Evolutionary conservation across 352 stramenopile species (phyloP), one percentile per base, ranked within the genome.

Genomic region (Pythium sukuiense): DNA sequence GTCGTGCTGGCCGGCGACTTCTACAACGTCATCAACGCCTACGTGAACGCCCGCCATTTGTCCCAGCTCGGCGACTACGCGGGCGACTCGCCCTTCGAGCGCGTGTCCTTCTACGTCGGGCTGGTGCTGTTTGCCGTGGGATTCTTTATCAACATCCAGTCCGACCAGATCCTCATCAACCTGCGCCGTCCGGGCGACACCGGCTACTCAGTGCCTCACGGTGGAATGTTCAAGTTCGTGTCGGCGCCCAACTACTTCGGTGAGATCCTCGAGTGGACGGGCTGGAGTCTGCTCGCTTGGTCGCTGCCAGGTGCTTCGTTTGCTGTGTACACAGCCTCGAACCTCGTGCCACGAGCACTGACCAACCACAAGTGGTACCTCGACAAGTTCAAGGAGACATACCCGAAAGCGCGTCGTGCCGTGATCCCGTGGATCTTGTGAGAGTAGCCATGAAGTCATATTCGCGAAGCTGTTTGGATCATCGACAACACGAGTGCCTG

Each of bases 171-270:
- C 45, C 74, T 93, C 45, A 90, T 90, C 66, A 43, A 82, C 62
- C 67, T 93, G 55, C 84, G 82, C 58, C 76, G 77, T 35, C 79
- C 81, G 4, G 75, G 78, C 14, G 79, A 90, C 55, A 80, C 69
- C 9, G 76, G 63, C 30, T 93, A 91, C 61, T 70, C 75, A 37
- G 85, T 93, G 48, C 84, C 84, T 1, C 46, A 67, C 48, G 82
- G 82, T 3, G 81, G 77, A 20, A 63, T 93, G 66, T 93, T 93
- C 60, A 67, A 78, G 68, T 86, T 79, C 46, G 72, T 93, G n/a
- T 88, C 82, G 41, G 80, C 79, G n/a, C 79, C 84, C 9, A 93
- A 93, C 70, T 89, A 90, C 62, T 73, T 93, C 33, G 82, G 80
- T 12, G 84, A 93, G 55, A 72, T 90, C n/a, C 63, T 93, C 54